Evolutionary conservation across 768 basidiomycete species (phyloP).

Genomic region (Termitomyces sp.): DNA sequence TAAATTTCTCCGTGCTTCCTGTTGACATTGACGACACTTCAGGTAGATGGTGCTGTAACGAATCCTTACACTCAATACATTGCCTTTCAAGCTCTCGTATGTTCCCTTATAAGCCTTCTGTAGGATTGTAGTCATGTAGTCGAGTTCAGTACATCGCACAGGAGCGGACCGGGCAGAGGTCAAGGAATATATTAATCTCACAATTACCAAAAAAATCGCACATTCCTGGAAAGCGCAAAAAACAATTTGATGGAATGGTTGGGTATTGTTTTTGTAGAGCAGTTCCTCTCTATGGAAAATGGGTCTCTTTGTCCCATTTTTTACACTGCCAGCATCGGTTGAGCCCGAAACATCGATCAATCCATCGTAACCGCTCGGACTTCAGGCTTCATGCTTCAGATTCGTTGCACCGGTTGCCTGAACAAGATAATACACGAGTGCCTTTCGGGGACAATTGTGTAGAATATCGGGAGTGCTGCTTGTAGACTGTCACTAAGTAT

Average conservation of each 20-base stretch:
- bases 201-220: no score
- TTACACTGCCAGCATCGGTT: no score
- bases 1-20: background rate
- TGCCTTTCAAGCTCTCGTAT: constrained; percentile 45
- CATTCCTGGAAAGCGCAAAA: constrained; percentile 48
- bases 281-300: no score
- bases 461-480: no score
- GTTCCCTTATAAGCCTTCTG: constrained; percentile 50
- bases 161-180: constrained; percentile 60
- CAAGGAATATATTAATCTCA: background rate
- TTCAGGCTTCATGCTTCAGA: no score
- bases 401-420: no score
- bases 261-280: constrained; percentile 38
- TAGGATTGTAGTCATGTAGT: constrained; percentile 59
- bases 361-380: no score
- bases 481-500: no score
- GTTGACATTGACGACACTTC: constrained; percentile 14
- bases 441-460: no score
- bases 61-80: constrained; percentile 49
- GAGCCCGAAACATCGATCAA: no score
- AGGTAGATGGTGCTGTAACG: constrained; percentile 26
- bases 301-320: no score
- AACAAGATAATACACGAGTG: no score
- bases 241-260: constrained; percentile 47
- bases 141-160: constrained; percentile 53